These are phyloP conservation scores for Pochonia chlamydosporia DNA, from an alignment of 2,329 filamentous ascomycete genomes.

Conservation along the genomic window DNA sequence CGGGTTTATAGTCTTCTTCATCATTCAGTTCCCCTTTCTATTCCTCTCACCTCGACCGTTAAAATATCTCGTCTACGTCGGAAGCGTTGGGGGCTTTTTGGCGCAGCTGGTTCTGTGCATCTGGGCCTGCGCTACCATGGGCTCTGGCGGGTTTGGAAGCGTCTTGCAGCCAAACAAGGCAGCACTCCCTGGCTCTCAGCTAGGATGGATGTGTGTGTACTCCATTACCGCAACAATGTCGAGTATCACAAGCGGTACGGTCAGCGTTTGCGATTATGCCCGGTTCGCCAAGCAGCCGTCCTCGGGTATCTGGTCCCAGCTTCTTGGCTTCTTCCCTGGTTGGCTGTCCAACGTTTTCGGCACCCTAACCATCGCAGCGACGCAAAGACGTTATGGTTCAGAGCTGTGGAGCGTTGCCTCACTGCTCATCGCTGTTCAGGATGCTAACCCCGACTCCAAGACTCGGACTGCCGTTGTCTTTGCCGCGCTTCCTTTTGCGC, in stretches of 20 bases:
- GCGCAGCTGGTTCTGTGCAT: slow-evolving; percentile 27
- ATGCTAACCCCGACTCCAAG: slow-evolving; percentile 4
- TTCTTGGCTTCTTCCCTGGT: not conserved
- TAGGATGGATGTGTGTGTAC: slow-evolving; percentile 4
- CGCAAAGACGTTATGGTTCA: slow-evolving; percentile 4
- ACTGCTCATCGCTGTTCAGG: slow-evolving; percentile 3
- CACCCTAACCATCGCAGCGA: slow-evolving; percentile 3
- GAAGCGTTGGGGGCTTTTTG: slow-evolving; percentile 24
- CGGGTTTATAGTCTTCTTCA: slow-evolving; percentile 23
- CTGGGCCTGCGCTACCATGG: slow-evolving; percentile 26
- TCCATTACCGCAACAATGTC: slow-evolving; percentile 1
- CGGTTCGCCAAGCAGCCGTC: not conserved
- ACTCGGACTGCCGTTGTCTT: slow-evolving; percentile 13
- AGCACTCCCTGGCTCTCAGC: not conserved
- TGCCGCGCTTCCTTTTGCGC: slow-evolving; percentile 11
- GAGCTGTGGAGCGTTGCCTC: slow-evolving; percentile 4
- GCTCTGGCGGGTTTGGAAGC: slow-evolving; percentile 20
- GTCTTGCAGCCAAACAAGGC: not conserved
- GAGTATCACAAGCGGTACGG: not conserved
- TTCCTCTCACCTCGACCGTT: slow-evolving; percentile 36
- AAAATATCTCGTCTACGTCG: slow-evolving; percentile 20
- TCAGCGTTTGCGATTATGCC: slow-evolving; percentile 5
- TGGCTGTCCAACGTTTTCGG: slow-evolving; percentile 5
- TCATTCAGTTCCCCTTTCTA: slow-evolving; percentile 30
- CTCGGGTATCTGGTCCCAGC: slow-evolving; percentile 3